These are phyloP conservation scores for Solanum ossicruentum DNA, from an alignment of 257 asterid species.

Conservation along the genomic window DNA sequence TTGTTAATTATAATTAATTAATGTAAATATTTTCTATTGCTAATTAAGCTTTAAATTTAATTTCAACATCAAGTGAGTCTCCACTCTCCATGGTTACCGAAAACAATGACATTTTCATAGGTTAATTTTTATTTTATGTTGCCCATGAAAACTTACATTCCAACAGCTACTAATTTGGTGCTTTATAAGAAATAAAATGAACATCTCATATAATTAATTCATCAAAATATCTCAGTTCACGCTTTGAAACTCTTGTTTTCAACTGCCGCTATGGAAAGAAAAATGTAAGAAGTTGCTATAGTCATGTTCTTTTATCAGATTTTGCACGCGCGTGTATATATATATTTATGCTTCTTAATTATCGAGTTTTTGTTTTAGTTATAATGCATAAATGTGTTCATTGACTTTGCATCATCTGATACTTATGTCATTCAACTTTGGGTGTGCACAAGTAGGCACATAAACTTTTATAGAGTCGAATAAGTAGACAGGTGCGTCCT, in stretches of 20 bases:
- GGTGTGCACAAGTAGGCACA: too few relatives aligned
- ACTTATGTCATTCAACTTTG: too few relatives aligned
- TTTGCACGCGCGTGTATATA: too few relatives aligned
- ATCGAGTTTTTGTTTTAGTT: too few relatives aligned
- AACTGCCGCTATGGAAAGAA: not conserved
- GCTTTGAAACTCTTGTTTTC: not conserved
- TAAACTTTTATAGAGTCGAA: too few relatives aligned
- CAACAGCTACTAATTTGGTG: not conserved
- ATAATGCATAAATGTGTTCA: too few relatives aligned
- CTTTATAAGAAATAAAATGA: not conserved
- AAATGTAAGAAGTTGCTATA: not conserved
- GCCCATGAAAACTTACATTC: not conserved
- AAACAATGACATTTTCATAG: not conserved
- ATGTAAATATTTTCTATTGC: not conserved
- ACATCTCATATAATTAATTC: not conserved
- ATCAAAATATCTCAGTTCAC: not conserved
- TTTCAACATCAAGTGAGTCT: slow-evolving; percentile 23
- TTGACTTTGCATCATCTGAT: too few relatives aligned
- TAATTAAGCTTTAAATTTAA: not conserved
- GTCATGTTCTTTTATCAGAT: not conserved
- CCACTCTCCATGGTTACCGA: slow-evolving; percentile 12
- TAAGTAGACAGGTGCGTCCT: too few relatives aligned
- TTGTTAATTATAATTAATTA: not conserved
- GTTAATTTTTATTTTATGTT: not conserved
- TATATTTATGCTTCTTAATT: too few relatives aligned